Percentiles rank a stretch among this genome's conserved stretches.
These are phyloP conservation scores for Trichocladium uniseriatum DNA, from an alignment of 495 filamentous ascomycete species.

Conservation along the genomic window DNA sequence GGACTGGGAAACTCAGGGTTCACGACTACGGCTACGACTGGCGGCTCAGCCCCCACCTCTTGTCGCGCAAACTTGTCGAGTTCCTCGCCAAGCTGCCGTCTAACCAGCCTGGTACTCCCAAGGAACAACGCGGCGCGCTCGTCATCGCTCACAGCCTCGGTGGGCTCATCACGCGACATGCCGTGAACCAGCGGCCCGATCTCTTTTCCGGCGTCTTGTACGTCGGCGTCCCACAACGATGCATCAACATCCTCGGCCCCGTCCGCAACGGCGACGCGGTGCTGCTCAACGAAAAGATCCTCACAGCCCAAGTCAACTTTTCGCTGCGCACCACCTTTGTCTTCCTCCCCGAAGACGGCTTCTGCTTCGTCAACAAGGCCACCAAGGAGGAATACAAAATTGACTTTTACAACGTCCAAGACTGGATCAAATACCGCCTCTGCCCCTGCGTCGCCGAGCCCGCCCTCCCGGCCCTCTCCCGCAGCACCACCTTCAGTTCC, in stretches of 20 bases:
- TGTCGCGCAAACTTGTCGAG: constrained; percentile 56
- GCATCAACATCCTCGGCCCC: constrained; percentile 85
- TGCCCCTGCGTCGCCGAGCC: constrained; percentile 64
- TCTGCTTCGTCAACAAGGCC: constrained; percentile 76
- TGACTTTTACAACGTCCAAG: constrained; percentile 72
- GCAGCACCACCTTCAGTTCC: constrained; percentile 29
- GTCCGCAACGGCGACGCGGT: constrained; percentile 87
- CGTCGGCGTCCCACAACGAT: constrained; percentile 75
- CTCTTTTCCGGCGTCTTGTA: constrained; percentile 82
- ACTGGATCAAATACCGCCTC: constrained; percentile 70
- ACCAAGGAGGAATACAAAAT: constrained; percentile 75
- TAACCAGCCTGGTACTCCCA: constrained; percentile 47
- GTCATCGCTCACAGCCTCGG: constrained; percentile 88
- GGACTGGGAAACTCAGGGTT: constrained; percentile 61
- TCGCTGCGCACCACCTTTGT: constrained; percentile 78
- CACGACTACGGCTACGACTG: constrained; percentile 95
- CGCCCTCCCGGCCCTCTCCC: constrained; percentile 41
- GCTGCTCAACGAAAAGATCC: constrained; percentile 75
- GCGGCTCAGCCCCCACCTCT: constrained; percentile 74
- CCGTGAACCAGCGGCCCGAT: constrained; percentile 78
- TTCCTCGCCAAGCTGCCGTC: constrained; percentile 69
- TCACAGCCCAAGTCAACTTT: constrained; percentile 94
- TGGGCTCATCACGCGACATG: constrained; percentile 81
- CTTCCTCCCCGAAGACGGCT: constrained; percentile 78
- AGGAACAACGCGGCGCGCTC: constrained; percentile 54